Conservation (phyloP, 306 rosid genomes). For the Astragalus glycyphyllos region DNA sequence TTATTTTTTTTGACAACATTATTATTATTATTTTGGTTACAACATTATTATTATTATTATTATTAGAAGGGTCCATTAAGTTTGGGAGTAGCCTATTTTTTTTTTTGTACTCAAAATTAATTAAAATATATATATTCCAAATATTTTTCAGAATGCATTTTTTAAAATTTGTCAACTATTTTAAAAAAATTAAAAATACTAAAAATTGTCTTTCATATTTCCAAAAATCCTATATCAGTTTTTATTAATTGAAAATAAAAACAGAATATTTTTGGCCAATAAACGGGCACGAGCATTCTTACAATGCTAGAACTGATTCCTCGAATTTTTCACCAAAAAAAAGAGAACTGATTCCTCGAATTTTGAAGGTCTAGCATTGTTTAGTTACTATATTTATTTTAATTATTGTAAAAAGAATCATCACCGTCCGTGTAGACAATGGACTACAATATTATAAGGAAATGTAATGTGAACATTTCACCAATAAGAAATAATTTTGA, state of each 20-base stretch:
- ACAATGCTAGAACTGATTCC: not conserved
- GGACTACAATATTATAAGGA: not conserved
- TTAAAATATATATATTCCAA: too few relatives aligned
- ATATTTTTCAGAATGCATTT: too few relatives aligned
- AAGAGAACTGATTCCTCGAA: not conserved
- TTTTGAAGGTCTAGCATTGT: not conserved
- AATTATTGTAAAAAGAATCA: constrained; percentile 1
- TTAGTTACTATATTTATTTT: not conserved
- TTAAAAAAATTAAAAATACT: too few relatives aligned
- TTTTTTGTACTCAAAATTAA: too few relatives aligned
- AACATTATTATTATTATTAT: not conserved
- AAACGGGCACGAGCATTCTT: not conserved
- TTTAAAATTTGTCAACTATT: too few relatives aligned
- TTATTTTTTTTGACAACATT: too few relatives aligned
- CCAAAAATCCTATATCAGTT: not conserved
- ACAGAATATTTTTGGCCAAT: too few relatives aligned
- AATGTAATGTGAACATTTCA: not conserved
- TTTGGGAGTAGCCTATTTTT: too few relatives aligned
- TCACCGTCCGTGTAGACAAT: not conserved
- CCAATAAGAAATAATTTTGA: not conserved
- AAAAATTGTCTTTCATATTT: too few relatives aligned
- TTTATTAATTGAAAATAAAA: too few relatives aligned
- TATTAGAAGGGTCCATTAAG: not conserved
- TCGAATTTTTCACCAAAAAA: too few relatives aligned
- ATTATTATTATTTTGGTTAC: constrained; percentile 1